These are phyloP conservation scores for Cicer chorassanicum DNA, from an alignment of 306 rosid genomes.

Conservation along the genomic window DNA sequence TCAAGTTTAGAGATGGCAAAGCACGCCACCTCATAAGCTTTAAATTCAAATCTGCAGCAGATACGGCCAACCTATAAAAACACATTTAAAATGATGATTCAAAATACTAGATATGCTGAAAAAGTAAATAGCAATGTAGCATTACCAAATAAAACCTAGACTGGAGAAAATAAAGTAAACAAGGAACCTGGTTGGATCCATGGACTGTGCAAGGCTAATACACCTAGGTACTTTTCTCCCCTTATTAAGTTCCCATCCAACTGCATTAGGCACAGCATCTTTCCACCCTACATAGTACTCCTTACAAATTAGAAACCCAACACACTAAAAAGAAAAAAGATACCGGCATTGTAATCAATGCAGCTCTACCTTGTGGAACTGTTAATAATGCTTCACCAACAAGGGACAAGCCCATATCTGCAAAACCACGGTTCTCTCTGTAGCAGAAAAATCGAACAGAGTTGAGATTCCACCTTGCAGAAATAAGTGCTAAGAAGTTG, in stretches of 20 bases:
- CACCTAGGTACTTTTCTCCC: conserved; percentile 70
- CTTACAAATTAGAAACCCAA: conserved; percentile 42
- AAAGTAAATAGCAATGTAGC: conserved; percentile 19
- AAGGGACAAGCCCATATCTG: conserved; percentile 81
- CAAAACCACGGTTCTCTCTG: conserved; percentile 93
- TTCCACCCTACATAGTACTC: conserved; percentile 58
- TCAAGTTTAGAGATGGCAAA: conserved; percentile 81
- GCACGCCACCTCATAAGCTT: conserved; percentile 99
- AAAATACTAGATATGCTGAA: conserved; percentile 24
- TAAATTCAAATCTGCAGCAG: conserved; percentile 98
- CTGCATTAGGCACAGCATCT: conserved; percentile 66
- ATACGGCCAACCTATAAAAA: conserved; percentile 82
- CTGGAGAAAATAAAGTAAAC: conserved; percentile 14
- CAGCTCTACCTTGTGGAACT: conserved; percentile 66
- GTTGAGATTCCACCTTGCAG: conserved; percentile 77
- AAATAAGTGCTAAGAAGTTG: conserved; percentile 83
- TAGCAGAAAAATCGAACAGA: conserved; percentile 79
- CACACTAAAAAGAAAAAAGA: conserved; percentile 31
- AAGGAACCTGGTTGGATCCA: conserved; percentile 89
- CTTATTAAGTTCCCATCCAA: conserved; percentile 93
- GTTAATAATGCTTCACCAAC: conserved; percentile 80
- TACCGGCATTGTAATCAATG: conserved; percentile 41
- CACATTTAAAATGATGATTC: conserved; percentile 22
- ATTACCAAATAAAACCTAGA: neutral
- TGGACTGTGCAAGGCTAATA: conserved; percentile 88